Conservation (phyloP, 495 filamentous ascomycete species). For the Lasiosphaeria ovina region DNA sequence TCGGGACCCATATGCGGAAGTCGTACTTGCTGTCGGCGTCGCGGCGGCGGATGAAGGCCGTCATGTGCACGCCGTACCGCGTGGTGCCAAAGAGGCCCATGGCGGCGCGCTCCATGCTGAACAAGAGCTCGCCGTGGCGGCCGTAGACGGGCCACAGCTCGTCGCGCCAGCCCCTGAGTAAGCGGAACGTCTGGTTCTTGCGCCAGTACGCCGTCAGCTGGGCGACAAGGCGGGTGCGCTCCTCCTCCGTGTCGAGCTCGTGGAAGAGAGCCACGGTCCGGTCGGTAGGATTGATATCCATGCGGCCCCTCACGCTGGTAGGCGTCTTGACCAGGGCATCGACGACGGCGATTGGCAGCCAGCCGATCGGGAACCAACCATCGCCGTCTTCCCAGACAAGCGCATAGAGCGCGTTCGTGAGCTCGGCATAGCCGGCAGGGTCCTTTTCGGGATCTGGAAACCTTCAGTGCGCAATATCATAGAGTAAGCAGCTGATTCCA, state of each 20-base stretch:
- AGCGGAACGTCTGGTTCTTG: slow-evolving; percentile 59
- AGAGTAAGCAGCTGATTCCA: background rate
- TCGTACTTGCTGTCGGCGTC: slow-evolving; percentile 49
- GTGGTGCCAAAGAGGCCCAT: slow-evolving; percentile 80
- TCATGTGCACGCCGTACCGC: slow-evolving; percentile 90
- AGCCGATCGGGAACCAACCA: slow-evolving; percentile 57
- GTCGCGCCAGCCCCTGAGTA: slow-evolving; percentile 81
- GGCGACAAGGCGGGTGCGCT: slow-evolving; percentile 60
- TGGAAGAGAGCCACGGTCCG: slow-evolving; percentile 28
- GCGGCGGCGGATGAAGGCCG: slow-evolving; percentile 59
- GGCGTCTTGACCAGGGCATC: slow-evolving; percentile 49
- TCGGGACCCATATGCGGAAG: slow-evolving; percentile 80
- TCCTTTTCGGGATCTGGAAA: slow-evolving; percentile 66
- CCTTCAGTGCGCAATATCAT: slow-evolving; percentile 38
- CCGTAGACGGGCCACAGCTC: slow-evolving; percentile 86
- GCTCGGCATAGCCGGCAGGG: slow-evolving; percentile 46
- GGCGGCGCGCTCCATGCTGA: slow-evolving; percentile 76
- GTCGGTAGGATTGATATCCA: slow-evolving; percentile 51
- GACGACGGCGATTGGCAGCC: slow-evolving; percentile 57
- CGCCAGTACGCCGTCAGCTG: slow-evolving; percentile 63
- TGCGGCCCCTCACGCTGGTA: slow-evolving; percentile 44
- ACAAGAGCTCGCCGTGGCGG: slow-evolving; percentile 58
- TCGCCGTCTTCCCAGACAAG: slow-evolving; percentile 52
- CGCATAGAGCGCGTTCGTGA: slow-evolving; percentile 52
- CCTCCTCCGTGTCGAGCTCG: slow-evolving; percentile 35